Conservation (phyloP, 106 monocot genomes). For the Acorus gramineus region DNA sequence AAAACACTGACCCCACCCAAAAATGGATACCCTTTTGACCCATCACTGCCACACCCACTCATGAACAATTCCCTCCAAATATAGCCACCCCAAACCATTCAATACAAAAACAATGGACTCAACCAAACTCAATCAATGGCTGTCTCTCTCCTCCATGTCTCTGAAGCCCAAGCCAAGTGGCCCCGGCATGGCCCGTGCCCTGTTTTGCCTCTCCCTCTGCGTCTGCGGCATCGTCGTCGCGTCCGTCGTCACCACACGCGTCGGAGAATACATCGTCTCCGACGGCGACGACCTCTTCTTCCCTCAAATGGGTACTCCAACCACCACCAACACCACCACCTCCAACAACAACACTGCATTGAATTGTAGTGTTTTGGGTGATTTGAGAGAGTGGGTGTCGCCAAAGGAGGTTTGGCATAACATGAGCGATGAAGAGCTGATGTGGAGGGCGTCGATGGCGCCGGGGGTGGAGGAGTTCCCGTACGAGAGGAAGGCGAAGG, state of each 20-base stretch:
- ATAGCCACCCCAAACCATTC: no score
- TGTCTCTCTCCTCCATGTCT: no score
- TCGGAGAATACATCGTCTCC: slow-evolving; percentile 3
- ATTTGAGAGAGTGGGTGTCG: slow-evolving; percentile 8
- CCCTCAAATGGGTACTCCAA: neutral
- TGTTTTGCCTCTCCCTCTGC: slow-evolving; percentile 16
- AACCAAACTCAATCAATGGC: no score
- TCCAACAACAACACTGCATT: neutral
- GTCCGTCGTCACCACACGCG: slow-evolving; percentile 7
- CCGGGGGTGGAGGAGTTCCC: slow-evolving; percentile 16
- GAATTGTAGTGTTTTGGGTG: neutral
- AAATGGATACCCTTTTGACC: no score
- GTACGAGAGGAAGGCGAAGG: slow-evolving; percentile 33
- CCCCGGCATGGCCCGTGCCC: no score
- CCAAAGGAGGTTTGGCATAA: slow-evolving; percentile 18
- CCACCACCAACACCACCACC: slow-evolving; percentile 8
- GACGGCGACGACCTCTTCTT: neutral
- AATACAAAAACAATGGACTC: no score
- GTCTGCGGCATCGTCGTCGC: slow-evolving; percentile 28
- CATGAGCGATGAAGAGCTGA: slow-evolving; percentile 61
- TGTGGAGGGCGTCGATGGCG: slow-evolving; percentile 54
- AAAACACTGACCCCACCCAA: no score
- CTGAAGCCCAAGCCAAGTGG: no score
- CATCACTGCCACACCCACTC: no score
- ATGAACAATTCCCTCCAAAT: no score